A percentile compares a stretch with the other conserved stretches of the same genome.
phyloP scores from a whole-genome alignment of 345 rosid genomes.

The Jatropha curcas region DNA sequence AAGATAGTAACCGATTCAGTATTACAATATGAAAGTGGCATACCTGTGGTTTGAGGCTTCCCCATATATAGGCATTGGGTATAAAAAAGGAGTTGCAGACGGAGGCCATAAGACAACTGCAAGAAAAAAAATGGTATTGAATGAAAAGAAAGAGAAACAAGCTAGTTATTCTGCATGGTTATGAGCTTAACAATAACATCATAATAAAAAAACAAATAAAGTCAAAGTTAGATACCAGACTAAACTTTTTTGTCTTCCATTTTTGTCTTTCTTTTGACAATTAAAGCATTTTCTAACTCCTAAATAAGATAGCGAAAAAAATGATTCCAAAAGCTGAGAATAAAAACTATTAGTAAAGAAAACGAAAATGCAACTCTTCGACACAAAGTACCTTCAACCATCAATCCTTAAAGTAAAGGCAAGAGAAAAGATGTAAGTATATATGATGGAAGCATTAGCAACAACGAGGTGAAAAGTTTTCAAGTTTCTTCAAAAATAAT shows the following conservation, averaged over 20 bases:
- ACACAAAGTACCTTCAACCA: too few species aligned
- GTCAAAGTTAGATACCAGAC: neutral
- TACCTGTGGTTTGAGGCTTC: constrained; percentile 98
- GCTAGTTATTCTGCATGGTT: neutral
- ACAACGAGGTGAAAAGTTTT: neutral
- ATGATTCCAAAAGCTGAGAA: too few species aligned
- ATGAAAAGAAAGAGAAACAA: neutral
- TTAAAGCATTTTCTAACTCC: neutral
- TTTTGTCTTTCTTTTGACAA: constrained; percentile 5
- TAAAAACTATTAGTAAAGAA: too few species aligned
- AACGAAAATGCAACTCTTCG: too few species aligned
- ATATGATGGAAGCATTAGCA: neutral
- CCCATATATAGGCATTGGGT: constrained; percentile 84
- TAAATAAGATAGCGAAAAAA: too few species aligned
- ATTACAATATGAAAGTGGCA: constrained; percentile 13
- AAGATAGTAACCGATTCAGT: neutral
- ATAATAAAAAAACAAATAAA: neutral
- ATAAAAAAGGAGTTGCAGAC: constrained; percentile 74
- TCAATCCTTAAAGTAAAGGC: neutral
- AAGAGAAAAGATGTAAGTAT: neutral
- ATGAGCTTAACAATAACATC: neutral
- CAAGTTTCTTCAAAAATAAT: neutral
- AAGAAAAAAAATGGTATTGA: constrained; percentile 5
- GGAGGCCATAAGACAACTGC: constrained; percentile 93
- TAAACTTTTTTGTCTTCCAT: neutral